phyloP scores from a whole-genome alignment of 176 grass and related monocot genomes.

The Carex cristatella region DNA sequence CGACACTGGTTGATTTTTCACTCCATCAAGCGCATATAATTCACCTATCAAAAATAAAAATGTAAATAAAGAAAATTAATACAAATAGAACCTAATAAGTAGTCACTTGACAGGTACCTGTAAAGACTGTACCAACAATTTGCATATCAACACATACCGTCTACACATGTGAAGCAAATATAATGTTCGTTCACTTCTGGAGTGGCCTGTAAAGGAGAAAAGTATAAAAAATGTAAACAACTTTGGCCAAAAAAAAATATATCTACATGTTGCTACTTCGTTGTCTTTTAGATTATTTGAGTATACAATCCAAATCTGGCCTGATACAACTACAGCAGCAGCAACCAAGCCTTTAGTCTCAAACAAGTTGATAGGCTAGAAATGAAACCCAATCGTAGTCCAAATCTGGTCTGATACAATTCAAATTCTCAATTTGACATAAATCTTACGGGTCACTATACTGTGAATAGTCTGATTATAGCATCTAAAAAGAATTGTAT shows the following conservation, averaged over 20 bases:
- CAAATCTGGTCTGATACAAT: not conserved
- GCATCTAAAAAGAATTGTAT: no score
- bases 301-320: not conserved
- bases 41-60: constrained; percentile 39
- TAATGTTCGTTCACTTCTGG: constrained; percentile 70
- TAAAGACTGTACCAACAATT: not conserved
- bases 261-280: not conserved
- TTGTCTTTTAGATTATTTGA: not conserved
- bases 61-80: not conserved
- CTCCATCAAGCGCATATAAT: constrained; percentile 80
- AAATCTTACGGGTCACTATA: not conserved
- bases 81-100: not conserved
- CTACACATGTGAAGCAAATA: constrained; percentile 86
- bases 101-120: not conserved
- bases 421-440: not conserved
- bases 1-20: constrained; percentile 37
- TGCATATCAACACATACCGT: constrained; percentile 39
- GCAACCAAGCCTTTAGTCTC: no score
- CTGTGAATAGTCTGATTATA: not conserved
- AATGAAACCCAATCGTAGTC: not conserved
- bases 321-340: not conserved
- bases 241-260: not conserved
- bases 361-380: no score
- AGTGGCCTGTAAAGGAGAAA: constrained; percentile 42
- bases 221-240: constrained; percentile 5